Conservation (phyloP, 768 basidiomycete genomes). For the Mycena leptocephala region DNA sequence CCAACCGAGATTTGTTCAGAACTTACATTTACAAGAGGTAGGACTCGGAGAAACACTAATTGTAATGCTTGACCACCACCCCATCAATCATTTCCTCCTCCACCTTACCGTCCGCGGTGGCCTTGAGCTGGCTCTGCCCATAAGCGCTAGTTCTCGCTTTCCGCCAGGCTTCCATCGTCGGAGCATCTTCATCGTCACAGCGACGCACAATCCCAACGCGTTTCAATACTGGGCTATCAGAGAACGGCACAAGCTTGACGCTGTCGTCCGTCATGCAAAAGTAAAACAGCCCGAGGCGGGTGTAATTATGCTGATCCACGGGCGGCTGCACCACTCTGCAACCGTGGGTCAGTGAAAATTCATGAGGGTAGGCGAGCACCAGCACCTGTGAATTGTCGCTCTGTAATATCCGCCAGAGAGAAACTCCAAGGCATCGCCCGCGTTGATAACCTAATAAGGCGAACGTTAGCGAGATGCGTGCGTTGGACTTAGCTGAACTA, state of each 20-base stretch:
- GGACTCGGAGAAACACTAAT: conserved; percentile 45
- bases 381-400: conserved; percentile 66
- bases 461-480: no score
- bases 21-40: background rate
- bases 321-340: conserved; percentile 72
- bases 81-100: conserved; percentile 73
- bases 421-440: conserved; percentile 74
- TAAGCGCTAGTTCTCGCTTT: conserved; percentile 67
- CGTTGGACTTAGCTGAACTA: background rate
- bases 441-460: conserved; percentile 72
- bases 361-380: background rate
- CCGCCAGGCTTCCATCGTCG: conserved; percentile 70
- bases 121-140: conserved; percentile 63
- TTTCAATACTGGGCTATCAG: conserved; percentile 66
- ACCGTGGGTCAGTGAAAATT: background rate
- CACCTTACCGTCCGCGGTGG: conserved; percentile 57
- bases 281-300: conserved; percentile 74
- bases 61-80: conserved; percentile 72
- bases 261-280: conserved; percentile 69
- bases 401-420: conserved; percentile 75
- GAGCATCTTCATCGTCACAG: conserved; percentile 58
- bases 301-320: conserved; percentile 62
- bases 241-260: conserved; percentile 61
- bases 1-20: no score
- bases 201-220: conserved; percentile 56